Evolutionary conservation across 1,284 basidiomycete species (phyloP).

Genomic region (Melampsora larici-populina): DNA sequence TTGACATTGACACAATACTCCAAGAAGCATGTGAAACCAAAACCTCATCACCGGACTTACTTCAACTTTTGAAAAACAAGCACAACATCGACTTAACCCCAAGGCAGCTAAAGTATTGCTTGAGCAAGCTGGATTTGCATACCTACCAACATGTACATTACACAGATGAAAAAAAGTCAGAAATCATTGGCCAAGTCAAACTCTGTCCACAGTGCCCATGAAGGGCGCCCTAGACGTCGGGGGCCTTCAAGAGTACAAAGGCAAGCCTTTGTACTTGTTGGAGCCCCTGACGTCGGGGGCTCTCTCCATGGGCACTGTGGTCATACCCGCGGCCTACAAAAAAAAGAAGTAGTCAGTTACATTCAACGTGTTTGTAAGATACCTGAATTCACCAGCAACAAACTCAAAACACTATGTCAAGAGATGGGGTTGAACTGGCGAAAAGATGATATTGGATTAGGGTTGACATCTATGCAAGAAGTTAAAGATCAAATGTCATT

Average conservation of each 20-base stretch:
- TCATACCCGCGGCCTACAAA: neutral
- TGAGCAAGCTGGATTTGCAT: neutral
- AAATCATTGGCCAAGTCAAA: no score
- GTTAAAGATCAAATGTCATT: neutral
- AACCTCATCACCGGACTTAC: neutral
- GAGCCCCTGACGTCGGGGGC: neutral
- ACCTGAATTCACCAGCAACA: neutral
- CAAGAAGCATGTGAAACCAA: neutral
- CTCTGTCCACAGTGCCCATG: no score
- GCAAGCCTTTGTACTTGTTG: no score
- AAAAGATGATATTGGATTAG: neutral
- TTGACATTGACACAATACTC: neutral
- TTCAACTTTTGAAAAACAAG: neutral
- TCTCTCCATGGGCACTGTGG: neutral
- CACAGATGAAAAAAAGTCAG: no score
- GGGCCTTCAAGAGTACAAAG: no score
- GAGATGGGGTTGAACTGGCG: no score
- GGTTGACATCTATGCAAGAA: neutral
- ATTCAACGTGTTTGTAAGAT: neutral
- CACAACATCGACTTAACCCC: neutral
- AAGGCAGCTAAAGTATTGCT: neutral
- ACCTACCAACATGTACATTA: neutral
- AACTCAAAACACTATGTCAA: slow-evolving; percentile 2
- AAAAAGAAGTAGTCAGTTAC: neutral
- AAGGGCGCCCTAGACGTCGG: no score